Percentiles rank a stretch among this genome's conserved stretches.
phyloP scores from a whole-genome alignment of 2,329 filamentous ascomycete genomes.

The Rhynchosporium agropyri region DNA sequence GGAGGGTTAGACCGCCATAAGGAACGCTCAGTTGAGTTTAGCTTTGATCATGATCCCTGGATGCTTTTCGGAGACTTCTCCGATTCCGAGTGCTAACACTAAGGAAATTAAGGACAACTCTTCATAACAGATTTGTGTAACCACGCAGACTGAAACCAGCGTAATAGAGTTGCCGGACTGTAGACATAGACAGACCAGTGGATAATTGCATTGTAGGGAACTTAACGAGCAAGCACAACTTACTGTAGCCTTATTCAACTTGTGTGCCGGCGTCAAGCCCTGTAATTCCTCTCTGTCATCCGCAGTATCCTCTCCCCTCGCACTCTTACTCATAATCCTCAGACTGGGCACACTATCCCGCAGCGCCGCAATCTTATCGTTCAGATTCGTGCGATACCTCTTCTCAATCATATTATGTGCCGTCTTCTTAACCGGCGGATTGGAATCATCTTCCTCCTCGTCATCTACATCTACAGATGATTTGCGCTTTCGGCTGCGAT shows the following conservation, averaged over 20 bases:
- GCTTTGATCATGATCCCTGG: neutral
- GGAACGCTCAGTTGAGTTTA: neutral
- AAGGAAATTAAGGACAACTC: neutral
- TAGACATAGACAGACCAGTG: neutral
- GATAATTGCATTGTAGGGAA: neutral
- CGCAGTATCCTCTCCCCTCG: conserved; percentile 66
- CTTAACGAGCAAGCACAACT: conserved; percentile 27
- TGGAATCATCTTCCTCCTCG: conserved; percentile 63
- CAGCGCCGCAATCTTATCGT: conserved; percentile 93
- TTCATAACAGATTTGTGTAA: neutral
- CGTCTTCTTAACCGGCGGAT: conserved; percentile 76
- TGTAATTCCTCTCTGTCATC: conserved; percentile 80
- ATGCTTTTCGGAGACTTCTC: neutral
- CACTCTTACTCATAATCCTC: conserved; percentile 77
- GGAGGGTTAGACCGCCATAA: neutral
- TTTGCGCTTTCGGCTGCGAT: conserved; percentile 67
- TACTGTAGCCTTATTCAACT: conserved; percentile 95
- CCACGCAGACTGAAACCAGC: neutral
- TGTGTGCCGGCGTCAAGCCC: conserved; percentile 83
- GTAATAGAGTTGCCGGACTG: neutral
- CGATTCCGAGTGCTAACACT: neutral
- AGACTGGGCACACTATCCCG: conserved; percentile 90
- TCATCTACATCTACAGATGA: conserved; percentile 62
- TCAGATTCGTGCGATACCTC: conserved; percentile 91
- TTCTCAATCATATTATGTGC: conserved; percentile 99